A percentile compares a stretch with the other conserved stretches of the same genome.
Conservation (phyloP, 371 early-diverging fungal genomes). For the Amoeboradix gromovi region DNA sequence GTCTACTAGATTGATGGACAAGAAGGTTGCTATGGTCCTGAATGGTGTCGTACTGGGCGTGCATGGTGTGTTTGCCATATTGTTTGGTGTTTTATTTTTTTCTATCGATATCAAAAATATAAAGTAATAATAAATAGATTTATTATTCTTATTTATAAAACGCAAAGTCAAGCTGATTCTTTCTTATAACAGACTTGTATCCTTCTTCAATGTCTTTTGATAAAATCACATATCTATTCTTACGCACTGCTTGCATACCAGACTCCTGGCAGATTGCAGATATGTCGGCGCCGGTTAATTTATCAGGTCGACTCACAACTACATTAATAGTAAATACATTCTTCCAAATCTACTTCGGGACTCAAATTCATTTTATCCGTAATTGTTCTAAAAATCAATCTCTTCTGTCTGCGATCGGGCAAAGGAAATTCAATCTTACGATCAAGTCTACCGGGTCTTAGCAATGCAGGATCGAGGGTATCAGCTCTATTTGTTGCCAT, state of each 20-base stretch:
- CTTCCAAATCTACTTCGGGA: constrained; percentile 95
- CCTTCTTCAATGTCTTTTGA: constrained; percentile 95
- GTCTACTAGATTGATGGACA: not conserved
- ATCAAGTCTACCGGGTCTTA: constrained; percentile 95
- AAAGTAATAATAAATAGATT: not conserved
- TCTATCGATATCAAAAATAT: not conserved
- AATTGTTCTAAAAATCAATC: constrained; percentile 87
- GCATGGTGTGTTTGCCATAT: not conserved
- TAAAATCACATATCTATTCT: constrained; percentile 88
- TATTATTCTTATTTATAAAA: constrained; percentile 50
- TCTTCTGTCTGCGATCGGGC: constrained; percentile 97
- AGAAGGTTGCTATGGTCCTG: not conserved
- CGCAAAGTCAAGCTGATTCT: constrained; percentile 65
- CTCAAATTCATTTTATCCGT: constrained; percentile 94
- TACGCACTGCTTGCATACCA: constrained; percentile 95
- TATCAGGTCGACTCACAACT: constrained; percentile 93
- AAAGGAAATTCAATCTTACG: constrained; percentile 98
- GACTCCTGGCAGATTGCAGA: constrained; percentile 98
- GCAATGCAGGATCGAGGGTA: constrained; percentile 92
- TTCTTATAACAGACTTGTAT: constrained; percentile 4
- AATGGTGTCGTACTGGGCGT: not conserved
- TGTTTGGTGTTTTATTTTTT: not conserved
- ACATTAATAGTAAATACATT: constrained; percentile 31
- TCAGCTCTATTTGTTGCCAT: constrained; percentile 99
- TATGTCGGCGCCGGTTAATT: constrained; percentile 93